These are phyloP conservation scores for Penicillium occitanis DNA, from an alignment of 2,329 filamentous ascomycete genomes.

Conservation along the genomic window DNA sequence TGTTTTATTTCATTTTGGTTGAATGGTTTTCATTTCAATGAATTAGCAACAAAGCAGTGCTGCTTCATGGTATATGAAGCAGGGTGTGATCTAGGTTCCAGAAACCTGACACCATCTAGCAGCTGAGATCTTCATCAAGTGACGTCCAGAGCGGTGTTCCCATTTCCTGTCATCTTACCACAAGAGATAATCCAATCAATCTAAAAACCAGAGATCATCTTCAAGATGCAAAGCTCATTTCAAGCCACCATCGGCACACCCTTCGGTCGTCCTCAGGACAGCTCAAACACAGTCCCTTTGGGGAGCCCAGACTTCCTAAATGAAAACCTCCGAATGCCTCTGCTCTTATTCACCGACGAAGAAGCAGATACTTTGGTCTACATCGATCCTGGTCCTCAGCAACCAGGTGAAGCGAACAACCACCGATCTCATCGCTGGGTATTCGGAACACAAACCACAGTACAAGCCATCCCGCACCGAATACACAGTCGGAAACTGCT, in stretches of 20 bases:
- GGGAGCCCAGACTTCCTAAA: neutral
- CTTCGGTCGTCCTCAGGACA: neutral
- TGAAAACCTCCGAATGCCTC: constrained; percentile 21
- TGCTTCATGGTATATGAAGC: neutral
- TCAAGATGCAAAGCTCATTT: neutral
- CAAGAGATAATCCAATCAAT: neutral
- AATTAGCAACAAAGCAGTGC: neutral
- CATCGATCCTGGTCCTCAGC: constrained; percentile 35
- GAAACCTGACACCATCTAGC: neutral
- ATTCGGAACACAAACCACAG: neutral
- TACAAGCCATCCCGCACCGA: constrained; percentile 32
- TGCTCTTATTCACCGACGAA: constrained; percentile 25
- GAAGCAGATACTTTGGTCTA: constrained; percentile 41
- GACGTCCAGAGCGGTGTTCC: neutral
- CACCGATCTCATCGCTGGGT: constrained; percentile 19
- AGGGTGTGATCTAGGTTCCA: neutral
- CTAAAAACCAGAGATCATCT: neutral
- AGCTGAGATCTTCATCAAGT: neutral
- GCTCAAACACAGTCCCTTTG: neutral
- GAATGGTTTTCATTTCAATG: neutral
- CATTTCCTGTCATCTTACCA: neutral
- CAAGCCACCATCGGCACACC: neutral
- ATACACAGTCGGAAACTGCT: constrained; percentile 37
- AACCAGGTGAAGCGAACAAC: neutral
- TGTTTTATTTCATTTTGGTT: neutral